Evolutionary conservation across 2,329 filamentous ascomycete species (phyloP).

Genomic region (Stachybotrys echinatus): DNA sequence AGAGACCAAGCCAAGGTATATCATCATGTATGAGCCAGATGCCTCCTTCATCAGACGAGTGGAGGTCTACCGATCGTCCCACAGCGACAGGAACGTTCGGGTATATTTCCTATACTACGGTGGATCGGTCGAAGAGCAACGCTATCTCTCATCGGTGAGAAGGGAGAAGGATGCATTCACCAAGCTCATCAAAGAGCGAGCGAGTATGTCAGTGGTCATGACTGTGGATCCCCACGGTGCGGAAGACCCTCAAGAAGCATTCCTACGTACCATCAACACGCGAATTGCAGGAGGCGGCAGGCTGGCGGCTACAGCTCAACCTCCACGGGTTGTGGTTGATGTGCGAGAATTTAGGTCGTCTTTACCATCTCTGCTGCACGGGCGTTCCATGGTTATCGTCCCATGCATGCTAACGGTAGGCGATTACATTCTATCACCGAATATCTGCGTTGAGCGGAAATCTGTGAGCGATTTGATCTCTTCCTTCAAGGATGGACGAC

Average conservation of each 20-base stretch:
- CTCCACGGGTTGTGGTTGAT: conserved; percentile 88
- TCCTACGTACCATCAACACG: conserved; percentile 93
- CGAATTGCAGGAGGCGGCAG: conserved; percentile 90
- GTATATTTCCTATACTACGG: conserved; percentile 98
- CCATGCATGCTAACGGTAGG: conserved; percentile 95
- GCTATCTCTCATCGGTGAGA: conserved; percentile 83
- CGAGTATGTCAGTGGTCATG: conserved; percentile 85
- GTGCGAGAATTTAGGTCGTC: conserved; percentile 94
- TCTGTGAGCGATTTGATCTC: conserved; percentile 86
- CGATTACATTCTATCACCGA: conserved; percentile 89
- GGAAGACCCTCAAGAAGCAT: conserved; percentile 83
- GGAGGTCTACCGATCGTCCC: conserved; percentile 93
- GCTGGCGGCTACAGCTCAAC: conserved; percentile 75
- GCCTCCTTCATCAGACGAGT: conserved; percentile 89
- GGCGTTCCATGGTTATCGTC: conserved; percentile 79
- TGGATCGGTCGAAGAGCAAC: conserved; percentile 90
- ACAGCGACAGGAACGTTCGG: conserved; percentile 80
- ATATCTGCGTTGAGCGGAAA: conserved; percentile 92
- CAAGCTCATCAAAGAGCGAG: conserved; percentile 87
- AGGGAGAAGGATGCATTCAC: conserved; percentile 96
- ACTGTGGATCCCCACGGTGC: conserved; percentile 63
- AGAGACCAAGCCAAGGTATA: conserved; percentile 86
- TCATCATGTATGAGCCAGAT: conserved; percentile 98
- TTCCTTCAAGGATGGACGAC: conserved; percentile 84
- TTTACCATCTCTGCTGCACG: conserved; percentile 85